A percentile compares a stretch with the other conserved stretches of the same genome.
phyloP scores from a whole-genome alignment of 176 grass and related monocot genomes.

The Bothriochloa decipiens region DNA sequence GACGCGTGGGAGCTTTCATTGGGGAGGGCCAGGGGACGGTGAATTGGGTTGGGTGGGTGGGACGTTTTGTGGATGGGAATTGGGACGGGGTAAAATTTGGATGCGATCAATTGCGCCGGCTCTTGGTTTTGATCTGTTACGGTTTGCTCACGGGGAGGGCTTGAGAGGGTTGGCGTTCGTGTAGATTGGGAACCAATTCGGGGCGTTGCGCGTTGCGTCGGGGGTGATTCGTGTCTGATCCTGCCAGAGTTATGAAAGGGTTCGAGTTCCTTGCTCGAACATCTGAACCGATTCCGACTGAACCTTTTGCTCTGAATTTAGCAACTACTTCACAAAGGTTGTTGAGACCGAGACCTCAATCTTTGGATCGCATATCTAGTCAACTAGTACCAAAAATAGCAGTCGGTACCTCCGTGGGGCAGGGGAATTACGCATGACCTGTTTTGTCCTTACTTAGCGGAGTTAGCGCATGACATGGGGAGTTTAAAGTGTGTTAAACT shows the following conservation, averaged over 20 bases:
- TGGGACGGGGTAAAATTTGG: neutral
- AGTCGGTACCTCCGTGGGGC: neutral
- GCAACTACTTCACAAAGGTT: neutral
- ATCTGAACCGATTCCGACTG: neutral
- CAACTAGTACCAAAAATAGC: neutral
- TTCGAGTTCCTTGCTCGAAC: neutral
- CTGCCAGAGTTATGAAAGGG: neutral
- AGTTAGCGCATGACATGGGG: neutral
- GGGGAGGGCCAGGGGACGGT: neutral
- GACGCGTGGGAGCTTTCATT: neutral
- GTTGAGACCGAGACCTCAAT: neutral
- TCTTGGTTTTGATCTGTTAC: slow-evolving; percentile 17
- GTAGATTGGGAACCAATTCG: neutral
- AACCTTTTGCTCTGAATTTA: neutral
- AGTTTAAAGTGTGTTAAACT: neutral
- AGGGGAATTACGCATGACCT: no score
- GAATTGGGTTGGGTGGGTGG: no score
- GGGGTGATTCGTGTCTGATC: neutral
- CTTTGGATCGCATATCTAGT: neutral
- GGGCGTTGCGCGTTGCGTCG: neutral
- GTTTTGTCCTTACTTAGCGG: neutral
- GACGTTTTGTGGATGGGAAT: neutral
- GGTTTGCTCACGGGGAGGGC: neutral
- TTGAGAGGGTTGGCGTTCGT: neutral
- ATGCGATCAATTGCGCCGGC: neutral